Percentiles rank a stretch among this genome's conserved stretches.
Evolutionary conservation across 2,329 filamentous ascomycete genomes (phyloP).

Genomic region (Cercospora canescens): DNA sequence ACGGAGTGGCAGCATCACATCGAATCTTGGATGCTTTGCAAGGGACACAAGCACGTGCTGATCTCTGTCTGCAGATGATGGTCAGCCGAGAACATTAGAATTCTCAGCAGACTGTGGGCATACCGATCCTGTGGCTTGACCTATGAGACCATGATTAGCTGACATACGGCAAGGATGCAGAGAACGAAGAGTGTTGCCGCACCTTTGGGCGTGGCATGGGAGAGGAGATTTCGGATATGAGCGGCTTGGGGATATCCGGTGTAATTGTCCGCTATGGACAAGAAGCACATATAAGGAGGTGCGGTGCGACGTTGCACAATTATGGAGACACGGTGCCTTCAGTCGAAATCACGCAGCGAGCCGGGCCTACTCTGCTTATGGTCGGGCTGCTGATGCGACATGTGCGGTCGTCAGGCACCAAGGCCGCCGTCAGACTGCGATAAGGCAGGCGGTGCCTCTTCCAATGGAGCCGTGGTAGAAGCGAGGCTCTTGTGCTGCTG

Average conservation of each 20-base stretch:
- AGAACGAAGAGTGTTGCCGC: constrained; percentile 3
- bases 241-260: constrained; percentile 10
- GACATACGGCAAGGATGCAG: neutral
- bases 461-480: neutral
- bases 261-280: constrained; percentile 12
- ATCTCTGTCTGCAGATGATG: constrained; percentile 17
- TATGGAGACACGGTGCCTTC: neutral
- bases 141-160: constrained; percentile 11
- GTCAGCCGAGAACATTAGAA: neutral
- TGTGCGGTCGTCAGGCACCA: neutral
- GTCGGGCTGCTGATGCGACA: neutral
- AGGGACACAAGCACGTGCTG: constrained; percentile 23
- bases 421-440: neutral
- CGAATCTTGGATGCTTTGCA: constrained; percentile 29
- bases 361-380: neutral
- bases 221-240: constrained; percentile 8
- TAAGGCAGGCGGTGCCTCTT: neutral
- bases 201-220: constrained; percentile 26
- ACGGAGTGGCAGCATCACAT: constrained; percentile 25
- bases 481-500: neutral
- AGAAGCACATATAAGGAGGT: neutral
- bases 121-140: constrained; percentile 19
- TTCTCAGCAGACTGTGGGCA: neutral
- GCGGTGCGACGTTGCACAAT: constrained; percentile 4
- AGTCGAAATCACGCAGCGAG: neutral